Percentiles rank a stretch among this genome's conserved stretches.
phyloP scores from a whole-genome alignment of 495 filamentous ascomycete species.

The Penicillium cinerascens region DNA sequence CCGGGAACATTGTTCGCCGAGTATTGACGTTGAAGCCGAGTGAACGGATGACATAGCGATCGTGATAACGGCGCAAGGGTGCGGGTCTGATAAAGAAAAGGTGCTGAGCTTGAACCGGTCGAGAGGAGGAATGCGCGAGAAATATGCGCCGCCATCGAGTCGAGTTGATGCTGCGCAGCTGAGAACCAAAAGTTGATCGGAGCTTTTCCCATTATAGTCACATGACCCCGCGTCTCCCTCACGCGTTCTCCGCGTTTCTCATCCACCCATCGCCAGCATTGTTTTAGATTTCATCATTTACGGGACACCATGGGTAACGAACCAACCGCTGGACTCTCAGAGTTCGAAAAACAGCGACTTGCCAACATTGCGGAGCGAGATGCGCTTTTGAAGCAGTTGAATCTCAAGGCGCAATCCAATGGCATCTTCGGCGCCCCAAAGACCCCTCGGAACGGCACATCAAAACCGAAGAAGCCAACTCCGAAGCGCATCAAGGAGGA shows the following conservation, averaged over 20 bases:
- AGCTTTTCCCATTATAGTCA: slow-evolving; percentile 11
- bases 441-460: slow-evolving; percentile 19
- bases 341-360: slow-evolving; percentile 67
- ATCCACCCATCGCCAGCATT: not conserved
- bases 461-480: slow-evolving; percentile 43
- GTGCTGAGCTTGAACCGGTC: slow-evolving; percentile 35
- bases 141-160: slow-evolving; percentile 22
- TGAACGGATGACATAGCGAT: slow-evolving; percentile 9
- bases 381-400: slow-evolving; percentile 59
- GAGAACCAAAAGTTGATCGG: not conserved
- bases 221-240: slow-evolving; percentile 20
- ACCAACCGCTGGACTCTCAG: slow-evolving; percentile 44
- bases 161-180: not conserved
- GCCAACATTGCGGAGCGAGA: slow-evolving; percentile 73
- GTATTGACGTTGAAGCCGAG: slow-evolving; percentile 11
- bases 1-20: slow-evolving; percentile 2
- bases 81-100: slow-evolving; percentile 71
- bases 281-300: not conserved
- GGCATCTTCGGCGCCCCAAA: slow-evolving; percentile 46
- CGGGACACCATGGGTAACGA: slow-evolving; percentile 4
- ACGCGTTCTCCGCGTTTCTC: slow-evolving; percentile 9
- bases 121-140: slow-evolving; percentile 20
- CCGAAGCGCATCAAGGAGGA: slow-evolving; percentile 49
- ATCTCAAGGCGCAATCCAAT: slow-evolving; percentile 49
- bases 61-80: slow-evolving; percentile 42